Percentiles rank a stretch among this genome's conserved stretches.
phyloP scores from a whole-genome alignment of 495 filamentous ascomycete genomes.

The Aspergillus ellipticus region DNA sequence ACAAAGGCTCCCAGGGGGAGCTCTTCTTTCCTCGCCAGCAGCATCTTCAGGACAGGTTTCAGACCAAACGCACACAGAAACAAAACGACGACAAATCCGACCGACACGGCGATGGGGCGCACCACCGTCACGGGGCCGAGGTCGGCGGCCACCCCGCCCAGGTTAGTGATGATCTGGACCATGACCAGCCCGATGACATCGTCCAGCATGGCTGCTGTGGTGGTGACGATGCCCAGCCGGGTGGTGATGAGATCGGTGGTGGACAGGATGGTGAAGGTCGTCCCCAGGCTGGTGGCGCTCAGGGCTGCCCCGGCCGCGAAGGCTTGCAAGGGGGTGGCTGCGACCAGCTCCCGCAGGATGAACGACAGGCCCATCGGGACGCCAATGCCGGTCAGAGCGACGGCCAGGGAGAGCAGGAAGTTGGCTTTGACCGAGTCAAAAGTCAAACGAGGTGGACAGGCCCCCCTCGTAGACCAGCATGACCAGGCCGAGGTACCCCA shows the following conservation, averaged over 20 bases:
- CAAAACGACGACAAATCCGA: conserved; percentile 50
- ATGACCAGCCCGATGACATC: conserved; percentile 80
- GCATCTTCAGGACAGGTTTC: conserved; percentile 28
- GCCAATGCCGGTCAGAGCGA: conserved; percentile 62
- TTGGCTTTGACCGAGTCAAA: conserved; percentile 60
- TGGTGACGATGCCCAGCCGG: conserved; percentile 64
- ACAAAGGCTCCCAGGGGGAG: conserved; percentile 18
- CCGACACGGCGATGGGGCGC: conserved; percentile 56
- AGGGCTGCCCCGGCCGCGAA: conserved; percentile 77
- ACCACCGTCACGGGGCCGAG: conserved; percentile 46
- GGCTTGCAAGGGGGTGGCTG: conserved; percentile 52
- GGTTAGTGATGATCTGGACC: conserved; percentile 60
- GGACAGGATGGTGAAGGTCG: conserved; percentile 70
- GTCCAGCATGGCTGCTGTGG: conserved; percentile 75
- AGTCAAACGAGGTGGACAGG: conserved; percentile 57
- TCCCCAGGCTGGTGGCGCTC: conserved; percentile 73
- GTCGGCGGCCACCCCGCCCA: conserved; percentile 31
- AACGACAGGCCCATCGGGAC: conserved; percentile 69
- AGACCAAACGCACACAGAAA: conserved; percentile 46
- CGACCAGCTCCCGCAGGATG: conserved; percentile 40
- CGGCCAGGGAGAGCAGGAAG: conserved; percentile 52
- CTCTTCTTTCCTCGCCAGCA: conserved; percentile 1
- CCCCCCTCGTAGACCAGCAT: conserved; percentile 75
- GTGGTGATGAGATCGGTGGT: conserved; percentile 54
- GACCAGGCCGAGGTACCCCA: conserved; percentile 77